Evolutionary conservation across 768 basidiomycete genomes (phyloP).

Genomic region (Boletus speciosus): DNA sequence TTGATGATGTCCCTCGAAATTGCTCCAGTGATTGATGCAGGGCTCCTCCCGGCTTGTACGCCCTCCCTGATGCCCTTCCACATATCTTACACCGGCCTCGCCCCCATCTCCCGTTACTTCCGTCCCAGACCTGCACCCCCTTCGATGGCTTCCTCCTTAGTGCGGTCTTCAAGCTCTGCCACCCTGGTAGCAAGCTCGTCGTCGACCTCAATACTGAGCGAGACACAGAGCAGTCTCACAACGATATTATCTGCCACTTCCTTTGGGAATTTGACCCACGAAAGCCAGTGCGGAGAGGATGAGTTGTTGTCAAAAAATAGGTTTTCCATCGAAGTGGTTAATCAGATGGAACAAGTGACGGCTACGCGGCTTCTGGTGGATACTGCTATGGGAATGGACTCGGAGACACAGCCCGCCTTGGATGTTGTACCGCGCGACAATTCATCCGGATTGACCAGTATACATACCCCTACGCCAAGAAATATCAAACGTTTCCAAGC

Average conservation of each 20-base stretch:
- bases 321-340: neutral
- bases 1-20: conserved; percentile 21
- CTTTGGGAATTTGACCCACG: neutral
- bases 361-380: neutral
- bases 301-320: neutral
- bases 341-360: neutral
- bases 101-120: conserved; percentile 74
- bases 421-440: neutral
- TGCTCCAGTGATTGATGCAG: conserved; percentile 1
- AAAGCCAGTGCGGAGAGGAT: neutral
- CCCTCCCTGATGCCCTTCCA: conserved; percentile 85
- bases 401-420: conserved; percentile 13
- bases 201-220: conserved; percentile 3
- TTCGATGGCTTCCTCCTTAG: conserved; percentile 6
- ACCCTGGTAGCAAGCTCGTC: conserved; percentile 11
- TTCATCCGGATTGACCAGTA: neutral
- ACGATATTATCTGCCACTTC: conserved; percentile 6
- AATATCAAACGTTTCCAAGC: conserved; percentile 40
- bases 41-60: conserved; percentile 36
- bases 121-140: conserved; percentile 42
- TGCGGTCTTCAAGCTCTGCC: conserved; percentile 11
- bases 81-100: conserved; percentile 65
- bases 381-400: neutral
- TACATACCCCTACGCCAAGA: neutral
- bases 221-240: conserved; percentile 3